Evolutionary conservation across 331 rosid species (phyloP), one percentile per base, ranked within the genome.

Genomic region (Erythrophleum ivorense): DNA sequence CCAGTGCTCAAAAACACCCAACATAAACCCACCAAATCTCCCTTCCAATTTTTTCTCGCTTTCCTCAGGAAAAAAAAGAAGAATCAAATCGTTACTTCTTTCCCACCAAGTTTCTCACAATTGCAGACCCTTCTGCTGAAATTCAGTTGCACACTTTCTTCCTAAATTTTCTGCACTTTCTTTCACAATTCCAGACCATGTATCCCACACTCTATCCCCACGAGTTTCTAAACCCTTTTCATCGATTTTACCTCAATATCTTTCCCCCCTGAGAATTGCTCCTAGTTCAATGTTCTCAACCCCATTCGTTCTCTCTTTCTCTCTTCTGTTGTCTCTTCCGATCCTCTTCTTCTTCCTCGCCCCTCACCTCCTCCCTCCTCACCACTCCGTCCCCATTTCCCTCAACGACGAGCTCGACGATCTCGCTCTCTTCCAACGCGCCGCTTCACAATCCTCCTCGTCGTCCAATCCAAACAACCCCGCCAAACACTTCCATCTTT

Each of bases 281-380:
- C 43, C 87, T 40, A 71, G 81, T 36, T 88, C 97, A 55, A 95
- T 95, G 97, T 90, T 89, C 83, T 91, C 97, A 16, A 87, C 89
- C 79, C 96, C 91, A 2, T 93, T 89, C 46, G 81, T 93, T 0
- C 87, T 93, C 53, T 48, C 90, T n/a, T 93, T 95, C 83, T 89
- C 91, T 43, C 98, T 95, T 70, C 89, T 93, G 54, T 90, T 95
- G 46, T 91, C 99, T n/a, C 88, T 95, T 75, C 94, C 99, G 3
- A 75, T 92, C 70, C 86, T 93, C 75, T 89, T 92, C 73, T 91
- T 92, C 91, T 80, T 95, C 74, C 68, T 95, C 1, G 89, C 91
- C 3, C 98, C 98, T 1, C 86, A 82, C 0, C 78, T 89, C 84
- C 89, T 93, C 70, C 92, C 96, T 1, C 94, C 94, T 0, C 84